A percentile compares a stretch with the other conserved stretches of the same genome.
phyloP scores from a whole-genome alignment of 495 filamentous ascomycete genomes.

The Terfezia boudieri region DNA sequence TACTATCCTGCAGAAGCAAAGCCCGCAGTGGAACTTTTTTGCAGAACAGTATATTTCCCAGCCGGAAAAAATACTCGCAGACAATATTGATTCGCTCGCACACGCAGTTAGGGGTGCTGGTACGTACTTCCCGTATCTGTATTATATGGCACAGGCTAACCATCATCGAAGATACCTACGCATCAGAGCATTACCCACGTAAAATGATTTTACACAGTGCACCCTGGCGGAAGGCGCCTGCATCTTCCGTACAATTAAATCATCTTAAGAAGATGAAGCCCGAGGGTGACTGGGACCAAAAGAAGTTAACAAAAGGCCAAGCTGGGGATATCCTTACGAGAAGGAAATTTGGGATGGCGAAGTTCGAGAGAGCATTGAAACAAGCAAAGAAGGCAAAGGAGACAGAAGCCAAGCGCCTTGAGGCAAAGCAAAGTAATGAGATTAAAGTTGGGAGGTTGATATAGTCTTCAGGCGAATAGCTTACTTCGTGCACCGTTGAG shows the following conservation, averaged over 20 bases:
- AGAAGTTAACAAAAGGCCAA: conserved; percentile 45
- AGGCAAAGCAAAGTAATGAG: neutral
- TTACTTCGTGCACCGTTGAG: no score
- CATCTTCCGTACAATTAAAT: conserved; percentile 44
- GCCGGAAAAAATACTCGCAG: conserved; percentile 38
- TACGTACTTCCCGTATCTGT: neutral
- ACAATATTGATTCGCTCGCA: conserved; percentile 30
- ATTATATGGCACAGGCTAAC: neutral
- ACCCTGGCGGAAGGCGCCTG: conserved; percentile 42
- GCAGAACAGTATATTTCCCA: conserved; percentile 19
- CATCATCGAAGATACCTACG: conserved; percentile 33
- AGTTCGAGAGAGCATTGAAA: conserved; percentile 1
- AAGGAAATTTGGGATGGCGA: conserved; percentile 36
- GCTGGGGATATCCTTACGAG: conserved; percentile 89
- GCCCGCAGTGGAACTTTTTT: conserved; percentile 12
- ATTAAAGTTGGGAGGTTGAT: conserved; percentile 4
- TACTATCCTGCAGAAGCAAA: conserved; percentile 16
- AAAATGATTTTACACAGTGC: conserved; percentile 34
- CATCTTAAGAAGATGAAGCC: conserved; percentile 47
- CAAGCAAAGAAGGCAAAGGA: conserved; percentile 1
- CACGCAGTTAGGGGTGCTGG: conserved; percentile 65
- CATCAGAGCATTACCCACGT: conserved; percentile 35
- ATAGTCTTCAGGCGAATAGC: no score
- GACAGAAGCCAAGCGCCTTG: neutral
- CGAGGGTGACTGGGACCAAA: conserved; percentile 21